Base-by-base conservation (phyloP, 2,329 filamentous ascomycete species). In the Blumeriella jaapii region DNA sequence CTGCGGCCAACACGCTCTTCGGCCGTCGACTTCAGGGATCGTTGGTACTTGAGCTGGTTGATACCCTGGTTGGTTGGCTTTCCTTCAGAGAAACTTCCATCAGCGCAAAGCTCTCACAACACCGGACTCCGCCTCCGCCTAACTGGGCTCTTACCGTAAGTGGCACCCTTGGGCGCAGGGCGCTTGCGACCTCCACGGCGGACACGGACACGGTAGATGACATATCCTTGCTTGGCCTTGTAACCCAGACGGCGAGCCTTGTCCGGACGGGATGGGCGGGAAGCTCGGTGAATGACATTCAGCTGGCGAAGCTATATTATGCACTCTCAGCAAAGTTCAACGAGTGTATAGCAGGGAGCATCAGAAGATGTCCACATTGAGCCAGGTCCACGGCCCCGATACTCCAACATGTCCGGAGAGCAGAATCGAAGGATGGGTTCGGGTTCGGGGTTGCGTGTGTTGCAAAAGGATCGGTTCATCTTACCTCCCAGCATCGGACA, bases 151-250 rank as follows among this genome's bases (percentile, higher is more conserved):
- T 59, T 77, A 94, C 87, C 91, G 67, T 91, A 98, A 57, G 91
- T 98, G 68, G 91, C 91, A 80, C 91, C 91, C 86, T 93, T 94
- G 61, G 82, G 77, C 48, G 77, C 85, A 59, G 89, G 91, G 67
- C 77, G 77, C 87, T 98, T 98, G 77, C 91, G 86, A 61, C 91
- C 91, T 81, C 91, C 91, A 67, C 91, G 86, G 66, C 91, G 83
- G 59, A 98, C 91, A 64, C 91, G 91, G 62, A 93, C 78, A 65
- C 91, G 91, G 82, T 98, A 98, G 82, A 98, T 86, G 64, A 98
- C 91, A 76, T 96, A 98, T 68, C 91, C 91, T 75, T 98, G 91
- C 85, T 98, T 98, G 75, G 93, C 91, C 84, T 98, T 98, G 85
- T 98, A 98, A 60, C 91, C 91, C 58, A 98, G 84, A 68, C 93